Conservation (phyloP, 352 stramenopile species). For the Elongisporangium senticosum region DNA sequence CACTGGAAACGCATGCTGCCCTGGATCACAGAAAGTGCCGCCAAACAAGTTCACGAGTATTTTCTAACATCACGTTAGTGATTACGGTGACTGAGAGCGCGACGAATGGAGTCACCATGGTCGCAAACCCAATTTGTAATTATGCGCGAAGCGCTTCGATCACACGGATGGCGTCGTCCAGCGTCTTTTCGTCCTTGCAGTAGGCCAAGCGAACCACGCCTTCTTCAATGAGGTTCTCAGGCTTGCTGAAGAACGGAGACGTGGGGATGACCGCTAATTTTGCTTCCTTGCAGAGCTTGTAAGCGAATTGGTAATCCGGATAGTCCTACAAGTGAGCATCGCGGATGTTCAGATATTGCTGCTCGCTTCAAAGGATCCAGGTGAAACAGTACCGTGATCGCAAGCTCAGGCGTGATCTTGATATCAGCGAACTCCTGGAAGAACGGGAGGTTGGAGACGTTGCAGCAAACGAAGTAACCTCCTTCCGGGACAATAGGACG, state of each 20-base stretch:
- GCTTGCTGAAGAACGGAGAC: conserved; percentile 89
- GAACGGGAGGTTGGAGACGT: conserved; percentile 60
- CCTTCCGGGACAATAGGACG: conserved; percentile 90
- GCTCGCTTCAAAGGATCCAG: neutral
- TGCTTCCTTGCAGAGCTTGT: conserved; percentile 87
- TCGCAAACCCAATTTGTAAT: conserved; percentile 4
- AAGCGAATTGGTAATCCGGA: conserved; percentile 84
- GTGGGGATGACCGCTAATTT: conserved; percentile 93
- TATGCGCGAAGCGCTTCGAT: conserved; percentile 47
- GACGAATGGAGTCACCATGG: neutral
- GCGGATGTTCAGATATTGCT: conserved; percentile 2
- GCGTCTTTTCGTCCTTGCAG: conserved; percentile 95
- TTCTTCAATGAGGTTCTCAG: conserved; percentile 73
- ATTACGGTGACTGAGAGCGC: neutral
- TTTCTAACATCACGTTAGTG: conserved; percentile 13
- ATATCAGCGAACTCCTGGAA: conserved; percentile 70
- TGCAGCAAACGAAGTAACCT: conserved; percentile 94
- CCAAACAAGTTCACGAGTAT: conserved; percentile 42
- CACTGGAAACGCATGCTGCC: conserved; percentile 84
- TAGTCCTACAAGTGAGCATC: conserved; percentile 40
- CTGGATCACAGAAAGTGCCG: conserved; percentile 58
- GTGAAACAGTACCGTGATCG: neutral
- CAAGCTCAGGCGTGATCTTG: conserved; percentile 36
- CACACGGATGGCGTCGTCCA: conserved; percentile 81
- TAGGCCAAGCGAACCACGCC: conserved; percentile 91